Evolutionary conservation across 495 filamentous ascomycete species (phyloP).

Genomic region (Clohesyomyces aquaticus): DNA sequence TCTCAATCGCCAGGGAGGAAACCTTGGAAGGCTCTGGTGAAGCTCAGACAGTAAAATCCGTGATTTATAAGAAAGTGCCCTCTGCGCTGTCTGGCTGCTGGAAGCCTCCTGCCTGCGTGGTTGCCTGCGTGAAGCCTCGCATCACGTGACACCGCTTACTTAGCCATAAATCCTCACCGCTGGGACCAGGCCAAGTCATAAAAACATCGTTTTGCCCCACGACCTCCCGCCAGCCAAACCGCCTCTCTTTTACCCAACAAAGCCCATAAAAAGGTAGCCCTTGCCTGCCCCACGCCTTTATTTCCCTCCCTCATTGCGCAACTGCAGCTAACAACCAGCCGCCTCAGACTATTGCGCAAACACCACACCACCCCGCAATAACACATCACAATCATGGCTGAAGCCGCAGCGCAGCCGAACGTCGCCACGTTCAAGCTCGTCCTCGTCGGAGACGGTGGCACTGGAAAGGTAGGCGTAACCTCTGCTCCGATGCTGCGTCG

Average conservation of each 20-base stretch:
- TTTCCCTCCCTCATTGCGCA: background rate
- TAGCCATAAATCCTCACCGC: constrained; percentile 26
- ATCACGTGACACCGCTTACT: constrained; percentile 16
- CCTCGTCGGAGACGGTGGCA: constrained; percentile 99
- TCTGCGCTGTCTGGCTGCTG: background rate
- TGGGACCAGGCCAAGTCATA: constrained; percentile 31
- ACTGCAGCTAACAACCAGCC: constrained; percentile 19
- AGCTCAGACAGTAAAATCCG: background rate
- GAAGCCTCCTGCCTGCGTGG: constrained; percentile 32
- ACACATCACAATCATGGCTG: constrained; percentile 46
- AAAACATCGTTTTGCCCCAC: constrained; percentile 41
- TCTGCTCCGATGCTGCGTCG: background rate
- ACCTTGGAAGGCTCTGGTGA: no score
- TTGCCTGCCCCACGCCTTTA: background rate
- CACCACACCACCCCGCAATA: constrained; percentile 42
- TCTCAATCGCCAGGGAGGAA: constrained; percentile 8
- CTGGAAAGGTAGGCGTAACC: constrained; percentile 81
- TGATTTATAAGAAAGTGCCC: constrained; percentile 21
- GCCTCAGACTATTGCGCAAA: constrained; percentile 30
- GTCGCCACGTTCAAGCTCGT: constrained; percentile 95
- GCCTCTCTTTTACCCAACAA: constrained; percentile 17
- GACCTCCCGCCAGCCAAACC: constrained; percentile 25
- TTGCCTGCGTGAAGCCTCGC: constrained; percentile 18
- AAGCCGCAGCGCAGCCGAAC: constrained; percentile 49
- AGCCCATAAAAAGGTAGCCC: constrained; percentile 16